These are phyloP conservation scores for Tanacetum coccineum DNA, from an alignment of 129 eudicot species.

Conservation along the genomic window DNA sequence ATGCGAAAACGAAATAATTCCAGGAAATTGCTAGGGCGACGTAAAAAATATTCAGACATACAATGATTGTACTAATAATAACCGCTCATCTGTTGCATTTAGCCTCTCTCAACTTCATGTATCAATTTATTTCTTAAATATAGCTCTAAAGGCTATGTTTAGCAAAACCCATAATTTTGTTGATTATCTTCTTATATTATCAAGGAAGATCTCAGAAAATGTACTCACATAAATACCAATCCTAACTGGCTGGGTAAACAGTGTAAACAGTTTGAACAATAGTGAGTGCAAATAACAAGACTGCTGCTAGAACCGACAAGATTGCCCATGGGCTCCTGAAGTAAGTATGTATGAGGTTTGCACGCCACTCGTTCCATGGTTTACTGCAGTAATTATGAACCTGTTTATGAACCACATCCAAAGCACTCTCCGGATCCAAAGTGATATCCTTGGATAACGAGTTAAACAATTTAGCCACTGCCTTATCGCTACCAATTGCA, in stretches of 20 bases:
- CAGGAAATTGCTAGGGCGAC: too few species aligned
- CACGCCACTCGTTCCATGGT: conserved; percentile 55
- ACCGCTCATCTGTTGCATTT: too few species aligned
- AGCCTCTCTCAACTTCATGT: too few species aligned
- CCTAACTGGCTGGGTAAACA: conserved; percentile 26
- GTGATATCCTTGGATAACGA: conserved; percentile 52
- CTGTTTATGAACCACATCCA: conserved; percentile 43
- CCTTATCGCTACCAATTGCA: conserved; percentile 51
- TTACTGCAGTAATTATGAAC: conserved; percentile 44
- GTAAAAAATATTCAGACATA: too few species aligned
- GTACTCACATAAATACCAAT: too few species aligned
- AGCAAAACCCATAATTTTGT: too few species aligned
- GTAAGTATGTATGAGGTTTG: conserved; percentile 52
- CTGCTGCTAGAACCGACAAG: conserved; percentile 51
- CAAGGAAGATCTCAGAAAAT: too few species aligned
- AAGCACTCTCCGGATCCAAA: conserved; percentile 43
- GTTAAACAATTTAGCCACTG: conserved; percentile 50
- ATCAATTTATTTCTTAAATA: too few species aligned
- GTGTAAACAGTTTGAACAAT: conserved; percentile 47
- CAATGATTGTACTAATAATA: too few species aligned
- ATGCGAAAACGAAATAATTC: too few species aligned
- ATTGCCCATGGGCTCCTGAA: conserved; percentile 58
- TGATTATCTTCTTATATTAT: too few species aligned
- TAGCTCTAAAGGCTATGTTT: too few species aligned
- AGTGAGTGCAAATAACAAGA: conserved; percentile 54